Base-by-base conservation (phyloP, 2,329 filamentous ascomycete genomes). In the Huntiella moniliformis region DNA sequence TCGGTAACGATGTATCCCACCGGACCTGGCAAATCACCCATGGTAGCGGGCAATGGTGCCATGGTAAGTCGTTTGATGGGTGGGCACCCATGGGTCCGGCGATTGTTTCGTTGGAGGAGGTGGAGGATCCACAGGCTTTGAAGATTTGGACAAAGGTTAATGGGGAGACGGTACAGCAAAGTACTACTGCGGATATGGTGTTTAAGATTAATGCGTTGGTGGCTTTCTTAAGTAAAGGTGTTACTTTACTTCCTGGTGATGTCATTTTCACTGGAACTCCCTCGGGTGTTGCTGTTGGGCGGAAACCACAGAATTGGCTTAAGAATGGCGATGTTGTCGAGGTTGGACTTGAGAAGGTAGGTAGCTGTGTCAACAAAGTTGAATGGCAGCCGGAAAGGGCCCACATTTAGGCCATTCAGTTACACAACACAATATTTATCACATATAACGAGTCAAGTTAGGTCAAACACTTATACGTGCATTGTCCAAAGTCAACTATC, bases 1-100 rank as follows among this genome's bases (percentile, higher is more conserved):
- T 82, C 32, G 79, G 81, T 45, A 82, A 88, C 60, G 82, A 88
- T 57, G 71, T 88, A n/a, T 83, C 77, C 8, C 80, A 84, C 61
- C 74, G 82, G 36, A 79, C 83, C 52, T 86, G 79, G 77, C 79
- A 84, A 60, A 60, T 82, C 50, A 71, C 76, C 58, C 69, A 67
- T 36, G 77, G 77, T 12, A 76, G 76, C 12, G 70, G 77, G 1
- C 79, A 84, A 60, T 83, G 79, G 78, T 71, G 68, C 1, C 62
- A 82, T 11, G 79, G 79, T 34, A 85, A 85, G 59, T 75, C 78
- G 3, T 84, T 82, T 52, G 79, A 85, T 59, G 76, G 75, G 52
- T 85, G 79, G 77, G 79, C 77, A 4, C 81, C 79, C 0, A 79
- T 73, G 53, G 79, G 81, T 0, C 81, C 81, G 0, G 79, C 74